phyloP scores from a whole-genome alignment of 441 rosid species.

The Capsella rubella region DNA sequence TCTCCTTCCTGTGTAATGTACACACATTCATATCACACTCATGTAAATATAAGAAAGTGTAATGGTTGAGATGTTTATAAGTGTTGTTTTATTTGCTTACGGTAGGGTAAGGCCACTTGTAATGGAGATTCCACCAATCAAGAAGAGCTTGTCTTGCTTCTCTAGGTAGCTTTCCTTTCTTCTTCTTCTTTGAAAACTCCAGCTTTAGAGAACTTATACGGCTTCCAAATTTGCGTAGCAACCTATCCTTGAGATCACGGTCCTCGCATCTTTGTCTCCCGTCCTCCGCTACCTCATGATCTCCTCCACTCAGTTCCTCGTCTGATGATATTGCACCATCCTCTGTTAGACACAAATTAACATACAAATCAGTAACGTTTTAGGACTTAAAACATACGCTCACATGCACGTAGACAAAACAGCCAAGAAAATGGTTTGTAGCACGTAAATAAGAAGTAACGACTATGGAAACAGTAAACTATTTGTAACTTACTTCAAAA shows the following conservation, averaged over 20 bases:
- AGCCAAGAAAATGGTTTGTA: neutral
- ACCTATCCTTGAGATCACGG: conserved; percentile 81
- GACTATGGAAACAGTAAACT: neutral
- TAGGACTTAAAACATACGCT: neutral
- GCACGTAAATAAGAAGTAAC: neutral
- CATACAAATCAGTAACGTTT: neutral
- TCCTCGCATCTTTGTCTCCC: conserved; percentile 86
- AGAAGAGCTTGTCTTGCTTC: conserved; percentile 98
- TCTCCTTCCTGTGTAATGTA: conserved; percentile 81
- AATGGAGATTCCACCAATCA: conserved; percentile 94
- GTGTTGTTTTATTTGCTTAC: conserved; percentile 29
- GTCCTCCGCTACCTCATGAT: conserved; percentile 51
- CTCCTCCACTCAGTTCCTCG: conserved; percentile 63
- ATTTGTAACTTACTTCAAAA: neutral
- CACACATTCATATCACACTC: neutral
- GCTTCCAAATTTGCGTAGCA: conserved; percentile 82
- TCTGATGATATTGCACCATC: conserved; percentile 85
- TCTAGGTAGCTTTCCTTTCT: conserved; percentile 96
- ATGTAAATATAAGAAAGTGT: neutral
- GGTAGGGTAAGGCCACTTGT: conserved; percentile 99
- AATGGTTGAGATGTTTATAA: neutral
- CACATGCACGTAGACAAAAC: conserved; percentile 19
- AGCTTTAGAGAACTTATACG: conserved; percentile 87
- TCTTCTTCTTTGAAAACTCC: conserved; percentile 95
- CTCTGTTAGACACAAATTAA: conserved; percentile 45